A percentile compares a stretch with the other conserved stretches of the same genome.
phyloP scores from a whole-genome alignment of 2,329 filamentous ascomycete species.

The Pseudocercospora vitis region DNA sequence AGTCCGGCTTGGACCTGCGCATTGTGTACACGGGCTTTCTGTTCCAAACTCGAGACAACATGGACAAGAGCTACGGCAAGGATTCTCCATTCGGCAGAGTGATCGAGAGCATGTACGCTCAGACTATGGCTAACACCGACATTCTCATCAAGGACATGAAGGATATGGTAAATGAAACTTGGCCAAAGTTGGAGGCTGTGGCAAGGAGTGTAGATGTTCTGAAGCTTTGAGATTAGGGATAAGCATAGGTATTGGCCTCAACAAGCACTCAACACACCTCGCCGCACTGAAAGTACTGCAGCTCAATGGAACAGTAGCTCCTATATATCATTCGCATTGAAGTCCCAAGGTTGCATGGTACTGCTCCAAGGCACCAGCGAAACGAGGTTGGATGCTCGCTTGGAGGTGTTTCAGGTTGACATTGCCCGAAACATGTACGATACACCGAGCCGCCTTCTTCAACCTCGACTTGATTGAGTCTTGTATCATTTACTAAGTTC shows the following conservation, averaged over 20 bases:
- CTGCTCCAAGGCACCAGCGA: too few species aligned
- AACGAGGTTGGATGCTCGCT: too few species aligned
- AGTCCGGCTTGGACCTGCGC: slow-evolving; percentile 43
- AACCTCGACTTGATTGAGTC: neutral
- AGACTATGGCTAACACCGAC: slow-evolving; percentile 28
- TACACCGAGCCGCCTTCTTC: slow-evolving; percentile 2
- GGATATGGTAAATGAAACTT: slow-evolving; percentile 48
- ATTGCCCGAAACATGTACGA: slow-evolving; percentile 3
- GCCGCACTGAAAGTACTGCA: too few species aligned
- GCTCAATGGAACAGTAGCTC: too few species aligned
- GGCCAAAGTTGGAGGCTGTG: slow-evolving; percentile 47
- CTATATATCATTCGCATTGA: too few species aligned
- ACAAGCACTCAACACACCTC: too few species aligned
- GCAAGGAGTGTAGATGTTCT: slow-evolving; percentile 39
- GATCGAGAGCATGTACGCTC: slow-evolving; percentile 27
- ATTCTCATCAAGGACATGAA: slow-evolving; percentile 22
- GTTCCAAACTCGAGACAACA: slow-evolving; percentile 42
- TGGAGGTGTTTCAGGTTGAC: slow-evolving; percentile 14
- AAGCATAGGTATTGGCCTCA: too few species aligned
- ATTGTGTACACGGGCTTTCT: slow-evolving; percentile 47
- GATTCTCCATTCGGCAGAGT: slow-evolving; percentile 36
- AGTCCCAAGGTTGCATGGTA: neutral
- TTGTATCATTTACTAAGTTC: neutral
- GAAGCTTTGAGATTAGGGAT: slow-evolving; percentile 22
- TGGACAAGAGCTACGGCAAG: slow-evolving; percentile 46